These are phyloP conservation scores for Ettlia oleoabundans DNA, from an alignment of 139 green algal genomes.

Conservation along the genomic window DNA sequence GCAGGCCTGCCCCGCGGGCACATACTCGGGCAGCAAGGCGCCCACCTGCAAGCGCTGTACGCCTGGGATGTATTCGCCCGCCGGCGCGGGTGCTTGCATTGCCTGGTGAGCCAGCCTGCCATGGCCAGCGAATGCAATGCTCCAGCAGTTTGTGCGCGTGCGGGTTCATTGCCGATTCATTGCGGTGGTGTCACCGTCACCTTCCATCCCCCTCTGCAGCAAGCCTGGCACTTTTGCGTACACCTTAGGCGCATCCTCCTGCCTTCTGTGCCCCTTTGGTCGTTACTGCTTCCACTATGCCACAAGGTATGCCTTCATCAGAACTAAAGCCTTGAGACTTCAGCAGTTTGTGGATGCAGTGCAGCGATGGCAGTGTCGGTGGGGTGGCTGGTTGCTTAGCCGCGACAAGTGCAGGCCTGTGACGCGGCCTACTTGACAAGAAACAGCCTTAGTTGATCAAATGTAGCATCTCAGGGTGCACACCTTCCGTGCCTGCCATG, in stretches of 20 bases:
- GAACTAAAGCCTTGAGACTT: too few species aligned
- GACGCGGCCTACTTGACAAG: too few species aligned
- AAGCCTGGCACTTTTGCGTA: not conserved
- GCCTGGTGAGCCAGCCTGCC: slow-evolving; percentile 1
- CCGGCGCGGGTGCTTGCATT: not conserved
- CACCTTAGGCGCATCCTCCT: not conserved
- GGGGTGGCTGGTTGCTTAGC: too few species aligned
- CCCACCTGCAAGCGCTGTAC: not conserved
- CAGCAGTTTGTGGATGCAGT: too few species aligned
- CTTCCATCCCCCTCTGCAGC: not conserved
- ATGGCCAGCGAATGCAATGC: too few species aligned
- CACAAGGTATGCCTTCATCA: not conserved
- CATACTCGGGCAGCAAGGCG: not conserved
- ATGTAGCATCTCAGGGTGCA: too few species aligned
- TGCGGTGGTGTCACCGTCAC: not conserved
- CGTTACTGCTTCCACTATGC: not conserved
- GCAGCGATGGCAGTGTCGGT: too few species aligned
- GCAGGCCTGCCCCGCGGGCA: slow-evolving; percentile 16
- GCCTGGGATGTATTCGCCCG: not conserved
- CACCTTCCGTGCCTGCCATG: not conserved
- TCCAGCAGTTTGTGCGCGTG: not conserved
- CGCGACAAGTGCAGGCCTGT: too few species aligned
- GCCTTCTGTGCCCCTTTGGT: not conserved
- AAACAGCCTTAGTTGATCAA: too few species aligned
- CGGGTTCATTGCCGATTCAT: too few species aligned